These are phyloP conservation scores for Umbelopsis sp. DNA, from an alignment of 192 early-diverging fungal species.

Conservation along the genomic window DNA sequence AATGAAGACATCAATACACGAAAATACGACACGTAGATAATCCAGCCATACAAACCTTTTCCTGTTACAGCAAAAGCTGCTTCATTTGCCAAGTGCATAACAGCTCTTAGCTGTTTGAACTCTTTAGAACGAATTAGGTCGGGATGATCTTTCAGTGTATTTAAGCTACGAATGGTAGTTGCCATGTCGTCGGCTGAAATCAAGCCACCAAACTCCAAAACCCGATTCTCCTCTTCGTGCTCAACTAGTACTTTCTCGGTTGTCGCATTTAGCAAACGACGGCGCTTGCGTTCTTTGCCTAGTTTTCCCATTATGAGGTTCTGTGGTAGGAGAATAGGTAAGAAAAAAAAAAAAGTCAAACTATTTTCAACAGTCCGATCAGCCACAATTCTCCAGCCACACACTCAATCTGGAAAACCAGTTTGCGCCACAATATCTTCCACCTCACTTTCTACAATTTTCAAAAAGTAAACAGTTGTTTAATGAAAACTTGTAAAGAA, in stretches of 20 bases:
- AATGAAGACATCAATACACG: neutral
- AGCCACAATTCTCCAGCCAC: too few species aligned
- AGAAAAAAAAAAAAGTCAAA: slow-evolving; percentile 1
- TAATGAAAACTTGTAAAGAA: slow-evolving; percentile 8
- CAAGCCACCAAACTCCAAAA: slow-evolving; percentile 28
- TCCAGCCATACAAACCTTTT: slow-evolving; percentile 28
- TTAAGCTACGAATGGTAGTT: slow-evolving; percentile 50
- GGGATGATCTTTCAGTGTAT: slow-evolving; percentile 44
- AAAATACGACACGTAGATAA: too few species aligned
- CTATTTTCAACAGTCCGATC: neutral
- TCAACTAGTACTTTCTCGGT: slow-evolving; percentile 19
- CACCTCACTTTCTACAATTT: too few species aligned
- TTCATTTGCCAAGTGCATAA: slow-evolving; percentile 50
- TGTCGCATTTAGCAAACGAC: slow-evolving; percentile 51
- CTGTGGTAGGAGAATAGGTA: neutral
- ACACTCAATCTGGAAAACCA: too few species aligned
- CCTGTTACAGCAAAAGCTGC: slow-evolving; percentile 46
- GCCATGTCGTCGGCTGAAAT: slow-evolving; percentile 50
- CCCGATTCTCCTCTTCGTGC: slow-evolving; percentile 25
- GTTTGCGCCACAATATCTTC: too few species aligned
- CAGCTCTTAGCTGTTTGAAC: slow-evolving; percentile 56
- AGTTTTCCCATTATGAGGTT: slow-evolving; percentile 54
- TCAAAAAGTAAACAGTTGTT: too few species aligned
- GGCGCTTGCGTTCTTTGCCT: slow-evolving; percentile 58
- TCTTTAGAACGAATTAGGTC: slow-evolving; percentile 51